Conservation (phyloP, 2,329 filamentous ascomycete genomes). For the Arachnomyces sp. region DNA sequence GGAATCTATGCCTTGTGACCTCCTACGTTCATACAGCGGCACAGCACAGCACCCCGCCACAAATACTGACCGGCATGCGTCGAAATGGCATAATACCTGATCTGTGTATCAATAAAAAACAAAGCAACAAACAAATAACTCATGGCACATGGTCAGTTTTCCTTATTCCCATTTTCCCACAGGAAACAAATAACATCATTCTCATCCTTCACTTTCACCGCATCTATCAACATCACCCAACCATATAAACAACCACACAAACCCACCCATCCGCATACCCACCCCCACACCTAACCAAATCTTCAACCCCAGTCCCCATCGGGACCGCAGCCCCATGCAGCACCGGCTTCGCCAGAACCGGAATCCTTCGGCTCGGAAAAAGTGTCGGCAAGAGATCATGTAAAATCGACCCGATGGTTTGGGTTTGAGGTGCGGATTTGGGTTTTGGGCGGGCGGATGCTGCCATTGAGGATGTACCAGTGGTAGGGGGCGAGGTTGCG, state of each 20-base stretch:
- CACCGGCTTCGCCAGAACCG: constrained; percentile 74
- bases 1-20: no score
- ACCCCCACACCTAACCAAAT: constrained; percentile 65
- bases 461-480: constrained; percentile 9
- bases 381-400: constrained; percentile 67
- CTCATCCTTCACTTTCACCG: no score
- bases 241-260: constrained; percentile 70
- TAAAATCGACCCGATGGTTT: constrained; percentile 70
- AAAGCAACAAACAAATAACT: no score
- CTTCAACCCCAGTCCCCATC: constrained; percentile 70
- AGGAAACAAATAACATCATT: no score
- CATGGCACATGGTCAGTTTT: no score
- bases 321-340: constrained; percentile 81
- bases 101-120: no score
- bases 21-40: no score
- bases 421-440: constrained; percentile 40
- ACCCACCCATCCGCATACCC: constrained; percentile 92
- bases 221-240: constrained; percentile 34
- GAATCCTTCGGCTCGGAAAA: constrained; percentile 79
- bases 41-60: no score
- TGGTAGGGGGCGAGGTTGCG: constrained; percentile 6
- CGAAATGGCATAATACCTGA: constrained; percentile 10
- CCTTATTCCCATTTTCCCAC: no score
- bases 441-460: constrained; percentile 15
- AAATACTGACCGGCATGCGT: no score